Evolutionary conservation across 2,329 filamentous ascomycete species (phyloP).

Genomic region (Akanthomyces uredinophilus): DNA sequence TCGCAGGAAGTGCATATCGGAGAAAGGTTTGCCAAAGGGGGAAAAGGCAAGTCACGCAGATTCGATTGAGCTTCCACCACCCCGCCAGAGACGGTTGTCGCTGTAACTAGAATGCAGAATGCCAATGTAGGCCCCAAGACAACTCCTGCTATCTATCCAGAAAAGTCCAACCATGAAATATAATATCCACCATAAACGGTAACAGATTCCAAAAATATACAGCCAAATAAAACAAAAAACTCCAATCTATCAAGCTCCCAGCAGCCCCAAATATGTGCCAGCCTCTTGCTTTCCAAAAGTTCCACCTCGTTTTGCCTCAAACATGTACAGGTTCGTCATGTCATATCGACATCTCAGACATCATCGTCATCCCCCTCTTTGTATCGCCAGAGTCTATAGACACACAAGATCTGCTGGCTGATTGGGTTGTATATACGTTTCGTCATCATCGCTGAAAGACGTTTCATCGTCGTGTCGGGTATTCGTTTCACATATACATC

Average conservation of each 20-base stretch:
- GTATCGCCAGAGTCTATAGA: not conserved
- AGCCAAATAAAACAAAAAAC: not conserved
- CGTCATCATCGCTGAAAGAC: not conserved
- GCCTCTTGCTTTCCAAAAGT: not conserved
- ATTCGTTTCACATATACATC: not conserved
- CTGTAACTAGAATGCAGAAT: not conserved
- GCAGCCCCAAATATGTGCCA: not conserved
- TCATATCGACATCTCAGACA: not conserved
- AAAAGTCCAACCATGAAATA: not conserved
- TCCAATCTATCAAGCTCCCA: not conserved
- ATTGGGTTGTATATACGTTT: not conserved
- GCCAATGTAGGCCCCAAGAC: not conserved
- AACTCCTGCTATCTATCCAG: not conserved
- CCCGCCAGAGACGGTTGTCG: not conserved
- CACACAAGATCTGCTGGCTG: not conserved
- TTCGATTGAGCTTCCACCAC: not conserved
- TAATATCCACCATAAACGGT: not conserved
- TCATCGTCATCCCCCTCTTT: not conserved
- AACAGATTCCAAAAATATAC: not conserved
- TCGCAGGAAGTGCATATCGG: not conserved
- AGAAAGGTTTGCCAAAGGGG: not conserved
- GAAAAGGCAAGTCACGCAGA: not conserved
- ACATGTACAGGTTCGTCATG: not conserved
- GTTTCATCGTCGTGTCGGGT: not conserved
- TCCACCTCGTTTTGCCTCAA: not conserved